Conservation (phyloP, 345 rosid species). For the Camelina hispida region DNA sequence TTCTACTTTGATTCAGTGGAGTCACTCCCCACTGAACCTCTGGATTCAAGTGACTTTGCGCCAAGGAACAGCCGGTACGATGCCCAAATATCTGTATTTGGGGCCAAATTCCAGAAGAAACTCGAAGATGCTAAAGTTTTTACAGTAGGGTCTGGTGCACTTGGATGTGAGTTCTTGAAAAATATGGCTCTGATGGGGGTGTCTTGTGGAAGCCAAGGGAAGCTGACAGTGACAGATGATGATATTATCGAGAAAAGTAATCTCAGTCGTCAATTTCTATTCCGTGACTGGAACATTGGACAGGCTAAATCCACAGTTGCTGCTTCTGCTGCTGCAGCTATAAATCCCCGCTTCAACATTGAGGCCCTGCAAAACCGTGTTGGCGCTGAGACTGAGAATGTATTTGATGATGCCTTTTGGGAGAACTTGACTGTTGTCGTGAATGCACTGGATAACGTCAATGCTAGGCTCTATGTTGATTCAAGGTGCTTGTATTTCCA, state of each 20-base stretch:
- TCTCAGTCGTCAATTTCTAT: constrained; percentile 97
- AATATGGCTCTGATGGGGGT: constrained; percentile 97
- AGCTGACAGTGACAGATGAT: constrained; percentile 95
- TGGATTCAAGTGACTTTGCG: constrained; percentile 70
- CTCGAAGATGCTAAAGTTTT: constrained; percentile 86
- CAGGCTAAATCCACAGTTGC: constrained; percentile 99
- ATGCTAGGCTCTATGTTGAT: constrained; percentile 96
- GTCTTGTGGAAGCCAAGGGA: constrained; percentile 81
- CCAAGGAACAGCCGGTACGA: constrained; percentile 87
- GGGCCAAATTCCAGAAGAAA: constrained; percentile 90
- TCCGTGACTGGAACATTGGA: constrained; percentile 99
- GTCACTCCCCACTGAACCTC: constrained; percentile 79
- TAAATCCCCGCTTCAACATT: constrained; percentile 74
- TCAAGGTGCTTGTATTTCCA: constrained; percentile 97
- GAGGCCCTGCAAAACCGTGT: constrained; percentile 97
- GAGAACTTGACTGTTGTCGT: constrained; percentile 81
- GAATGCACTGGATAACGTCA: constrained; percentile 95
- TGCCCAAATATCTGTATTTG: constrained; percentile 98
- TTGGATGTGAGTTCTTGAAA: constrained; percentile 97
- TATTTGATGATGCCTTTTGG: constrained; percentile 91
- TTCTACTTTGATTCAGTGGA: constrained; percentile 97
- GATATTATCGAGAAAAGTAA: constrained; percentile 99
- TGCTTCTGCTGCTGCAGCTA: constrained; percentile 83
- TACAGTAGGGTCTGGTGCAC: constrained; percentile 95
- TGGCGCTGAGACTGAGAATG: constrained; percentile 91